Percentiles rank a stretch among this genome's conserved stretches.
Conservation (phyloP, 2,329 filamentous ascomycete genomes). For the Xylaria sp. region DNA sequence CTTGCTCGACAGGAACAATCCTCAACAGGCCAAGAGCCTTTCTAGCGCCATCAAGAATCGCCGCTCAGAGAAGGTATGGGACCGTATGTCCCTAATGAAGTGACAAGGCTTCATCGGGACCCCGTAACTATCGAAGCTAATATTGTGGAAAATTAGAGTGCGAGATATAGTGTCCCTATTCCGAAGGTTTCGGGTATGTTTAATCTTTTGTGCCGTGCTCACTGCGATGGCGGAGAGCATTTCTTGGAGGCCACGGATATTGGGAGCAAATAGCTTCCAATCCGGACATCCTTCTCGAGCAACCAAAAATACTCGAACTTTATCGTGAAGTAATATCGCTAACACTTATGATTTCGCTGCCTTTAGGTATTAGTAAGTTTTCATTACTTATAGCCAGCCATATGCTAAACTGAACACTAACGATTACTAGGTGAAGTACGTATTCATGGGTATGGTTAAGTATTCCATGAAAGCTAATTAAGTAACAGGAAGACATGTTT, state of each 20-base stretch:
- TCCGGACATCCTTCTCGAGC: background rate
- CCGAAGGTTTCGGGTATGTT: conserved; percentile 87
- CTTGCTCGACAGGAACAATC: conserved; percentile 80
- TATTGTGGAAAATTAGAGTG: conserved; percentile 57
- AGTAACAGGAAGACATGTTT: conserved; percentile 71
- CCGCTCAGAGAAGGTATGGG: conserved; percentile 72
- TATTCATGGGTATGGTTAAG: background rate
- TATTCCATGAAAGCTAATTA: background rate
- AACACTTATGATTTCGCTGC: background rate
- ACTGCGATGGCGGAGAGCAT: background rate
- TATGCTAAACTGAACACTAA: conserved; percentile 2
- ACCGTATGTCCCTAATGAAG: background rate
- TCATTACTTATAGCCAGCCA: background rate
- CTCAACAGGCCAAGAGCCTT: conserved; percentile 69
- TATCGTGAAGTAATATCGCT: background rate
- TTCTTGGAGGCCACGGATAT: background rate
- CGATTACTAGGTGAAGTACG: conserved; percentile 21
- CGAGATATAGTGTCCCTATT: conserved; percentile 88
- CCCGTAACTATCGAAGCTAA: background rate
- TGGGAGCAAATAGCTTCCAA: background rate
- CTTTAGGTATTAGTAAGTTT: conserved; percentile 64
- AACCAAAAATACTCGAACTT: background rate
- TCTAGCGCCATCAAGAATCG: conserved; percentile 94
- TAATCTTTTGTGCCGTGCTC: background rate
- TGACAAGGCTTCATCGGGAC: background rate